Percentiles rank a stretch among this genome's conserved stretches.
phyloP scores from a whole-genome alignment of 1,139 yeast species.

The Saccharomycopsis hybrid region DNA sequence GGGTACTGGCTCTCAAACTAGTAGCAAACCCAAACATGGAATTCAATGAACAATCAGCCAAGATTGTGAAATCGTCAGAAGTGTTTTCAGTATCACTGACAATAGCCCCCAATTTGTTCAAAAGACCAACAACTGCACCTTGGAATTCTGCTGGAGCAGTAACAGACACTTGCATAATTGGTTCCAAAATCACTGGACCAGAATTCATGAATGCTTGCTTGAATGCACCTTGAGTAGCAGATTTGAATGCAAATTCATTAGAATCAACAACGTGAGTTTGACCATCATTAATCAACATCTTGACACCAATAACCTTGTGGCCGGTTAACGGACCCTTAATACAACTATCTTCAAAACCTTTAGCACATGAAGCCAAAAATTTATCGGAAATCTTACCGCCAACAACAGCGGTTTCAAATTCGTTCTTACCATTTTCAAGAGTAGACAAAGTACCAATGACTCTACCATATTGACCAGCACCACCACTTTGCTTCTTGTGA shows the following conservation, averaged over 20 bases:
- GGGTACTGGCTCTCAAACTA: slow-evolving; percentile 90
- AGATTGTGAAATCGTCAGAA: slow-evolving; percentile 87
- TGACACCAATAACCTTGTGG: slow-evolving; percentile 85
- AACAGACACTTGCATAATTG: slow-evolving; percentile 88
- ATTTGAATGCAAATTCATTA: slow-evolving; percentile 88
- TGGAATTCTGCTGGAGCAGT: slow-evolving; percentile 97
- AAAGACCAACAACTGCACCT: slow-evolving; percentile 82
- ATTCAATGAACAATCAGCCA: slow-evolving; percentile 92
- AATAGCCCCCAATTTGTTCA: slow-evolving; percentile 89
- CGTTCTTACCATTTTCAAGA: slow-evolving; percentile 53
- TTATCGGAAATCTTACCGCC: slow-evolving; percentile 98
- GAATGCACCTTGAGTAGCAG: slow-evolving; percentile 91
- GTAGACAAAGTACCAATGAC: slow-evolving; percentile 83
- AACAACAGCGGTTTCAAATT: slow-evolving; percentile 79
- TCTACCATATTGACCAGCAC: slow-evolving; percentile 99
- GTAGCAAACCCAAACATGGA: slow-evolving; percentile 96
- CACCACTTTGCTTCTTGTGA: slow-evolving; percentile 97
- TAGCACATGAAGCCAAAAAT: slow-evolving; percentile 87
- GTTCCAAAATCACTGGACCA: slow-evolving; percentile 86
- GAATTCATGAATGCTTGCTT: slow-evolving; percentile 82
- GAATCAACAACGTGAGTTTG: slow-evolving; percentile 96
- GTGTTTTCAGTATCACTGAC: slow-evolving; percentile 92
- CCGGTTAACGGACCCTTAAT: slow-evolving; percentile 97
- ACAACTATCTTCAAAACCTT: slow-evolving; percentile 92
- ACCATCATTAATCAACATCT: slow-evolving; percentile 95